Percentiles rank a stretch among this genome's conserved stretches.
Conservation (phyloP, 495 filamentous ascomycete genomes). For the Annulohypoxylon maeteangense region DNA sequence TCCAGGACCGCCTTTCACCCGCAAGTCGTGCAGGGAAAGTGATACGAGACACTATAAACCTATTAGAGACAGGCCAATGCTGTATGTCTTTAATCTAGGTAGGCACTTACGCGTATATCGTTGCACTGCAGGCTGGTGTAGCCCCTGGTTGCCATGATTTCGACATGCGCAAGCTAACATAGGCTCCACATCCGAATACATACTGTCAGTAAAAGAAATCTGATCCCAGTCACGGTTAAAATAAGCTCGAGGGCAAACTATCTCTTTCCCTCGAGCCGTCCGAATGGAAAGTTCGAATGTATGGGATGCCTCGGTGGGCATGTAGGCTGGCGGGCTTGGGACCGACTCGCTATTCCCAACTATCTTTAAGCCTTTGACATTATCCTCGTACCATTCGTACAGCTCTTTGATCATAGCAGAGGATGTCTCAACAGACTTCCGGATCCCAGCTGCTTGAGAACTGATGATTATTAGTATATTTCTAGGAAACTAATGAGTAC, state of each 20-base stretch:
- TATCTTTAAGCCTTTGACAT: not conserved
- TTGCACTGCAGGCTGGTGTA: not conserved
- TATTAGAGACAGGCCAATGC: not conserved
- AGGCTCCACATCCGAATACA: not conserved
- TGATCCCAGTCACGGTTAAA: conserved; percentile 3
- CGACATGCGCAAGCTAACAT: not conserved
- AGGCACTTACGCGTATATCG: not conserved
- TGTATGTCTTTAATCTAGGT: not conserved
- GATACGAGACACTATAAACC: not conserved
- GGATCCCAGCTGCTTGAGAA: conserved; percentile 1
- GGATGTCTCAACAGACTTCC: conserved; percentile 1
- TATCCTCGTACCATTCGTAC: conserved; percentile 11
- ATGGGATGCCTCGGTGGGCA: not conserved
- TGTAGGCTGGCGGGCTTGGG: not conserved
- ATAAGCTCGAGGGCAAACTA: not conserved
- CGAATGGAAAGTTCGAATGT: conserved; percentile 5
- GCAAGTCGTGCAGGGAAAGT: conserved; percentile 8
- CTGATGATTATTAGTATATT: not conserved
- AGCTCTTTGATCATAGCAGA: conserved; percentile 5
- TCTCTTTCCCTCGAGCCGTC: not conserved
- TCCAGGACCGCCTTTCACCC: not conserved
- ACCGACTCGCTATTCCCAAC: not conserved
- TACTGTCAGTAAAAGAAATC: not conserved
- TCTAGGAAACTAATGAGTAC: not conserved
- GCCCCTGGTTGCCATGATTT: not conserved